Conservation (phyloP, 2,329 filamentous ascomycete species). For the Fusarium multiceps region DNA sequence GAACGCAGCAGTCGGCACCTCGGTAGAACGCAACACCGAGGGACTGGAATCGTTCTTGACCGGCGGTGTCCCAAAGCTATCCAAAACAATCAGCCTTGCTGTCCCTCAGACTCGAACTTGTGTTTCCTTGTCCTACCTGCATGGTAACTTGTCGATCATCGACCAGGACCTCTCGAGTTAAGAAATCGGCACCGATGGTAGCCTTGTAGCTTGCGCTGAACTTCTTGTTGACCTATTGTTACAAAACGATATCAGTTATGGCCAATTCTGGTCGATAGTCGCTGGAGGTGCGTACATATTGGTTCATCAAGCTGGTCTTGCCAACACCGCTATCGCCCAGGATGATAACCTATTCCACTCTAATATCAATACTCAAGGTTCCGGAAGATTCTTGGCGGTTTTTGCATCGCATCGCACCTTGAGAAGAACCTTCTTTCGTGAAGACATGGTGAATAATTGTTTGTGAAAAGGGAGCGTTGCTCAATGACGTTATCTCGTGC, state of each 20-base stretch:
- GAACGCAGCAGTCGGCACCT: constrained; percentile 95
- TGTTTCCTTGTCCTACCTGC: constrained; percentile 72
- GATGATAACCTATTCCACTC: constrained; percentile 84
- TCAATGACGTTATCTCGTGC: constrained; percentile 50
- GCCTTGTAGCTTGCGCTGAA: constrained; percentile 99
- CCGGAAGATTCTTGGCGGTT: not conserved
- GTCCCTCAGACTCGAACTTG: not conserved
- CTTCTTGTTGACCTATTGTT: constrained; percentile 94
- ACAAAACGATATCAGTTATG: constrained; percentile 24
- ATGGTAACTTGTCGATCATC: constrained; percentile 98
- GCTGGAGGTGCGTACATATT: constrained; percentile 82
- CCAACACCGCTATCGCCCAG: constrained; percentile 98
- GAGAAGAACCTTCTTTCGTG: constrained; percentile 89
- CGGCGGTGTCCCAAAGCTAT: constrained; percentile 97
- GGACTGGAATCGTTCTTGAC: constrained; percentile 97
- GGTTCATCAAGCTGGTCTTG: constrained; percentile 99
- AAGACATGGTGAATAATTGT: constrained; percentile 69
- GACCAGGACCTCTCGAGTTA: constrained; percentile 97
- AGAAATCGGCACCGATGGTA: constrained; percentile 97
- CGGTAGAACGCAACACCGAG: constrained; percentile 97
- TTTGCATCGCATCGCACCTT: constrained; percentile 68
- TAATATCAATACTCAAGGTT: constrained; percentile 26
- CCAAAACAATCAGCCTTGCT: constrained; percentile 6
- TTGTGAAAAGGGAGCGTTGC: constrained; percentile 30
- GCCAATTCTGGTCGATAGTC: not conserved